Evolutionary conservation across 73 alveolate genomes (phyloP).

Genomic region (Breviolum minutum): DNA sequence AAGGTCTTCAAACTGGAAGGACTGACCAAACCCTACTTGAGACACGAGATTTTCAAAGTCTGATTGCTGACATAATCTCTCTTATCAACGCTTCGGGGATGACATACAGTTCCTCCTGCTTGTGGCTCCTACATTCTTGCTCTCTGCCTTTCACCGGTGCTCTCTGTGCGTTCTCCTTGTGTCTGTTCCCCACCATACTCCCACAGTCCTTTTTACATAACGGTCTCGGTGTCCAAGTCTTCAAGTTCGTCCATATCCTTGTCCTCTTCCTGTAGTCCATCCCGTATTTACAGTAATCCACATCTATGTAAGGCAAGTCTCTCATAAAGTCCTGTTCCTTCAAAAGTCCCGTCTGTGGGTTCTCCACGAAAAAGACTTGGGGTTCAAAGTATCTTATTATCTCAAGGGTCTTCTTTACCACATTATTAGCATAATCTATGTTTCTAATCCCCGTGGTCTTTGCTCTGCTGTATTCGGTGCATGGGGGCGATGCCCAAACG

Average conservation of each 20-base stretch:
- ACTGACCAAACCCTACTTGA: no score
- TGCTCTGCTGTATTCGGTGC: not conserved
- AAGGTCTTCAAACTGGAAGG: no score
- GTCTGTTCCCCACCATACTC: not conserved
- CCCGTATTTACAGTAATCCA: not conserved
- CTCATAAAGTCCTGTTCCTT: slow-evolving; percentile 3
- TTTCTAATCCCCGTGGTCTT: not conserved
- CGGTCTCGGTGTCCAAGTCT: slow-evolving; percentile 18
- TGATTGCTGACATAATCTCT: not conserved
- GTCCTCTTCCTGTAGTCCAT: not conserved
- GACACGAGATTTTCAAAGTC: no score
- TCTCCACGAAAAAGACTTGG: not conserved
- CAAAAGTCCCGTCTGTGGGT: slow-evolving; percentile 41
- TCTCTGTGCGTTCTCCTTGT: not conserved
- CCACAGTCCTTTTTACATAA: not conserved
- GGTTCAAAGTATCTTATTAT: slow-evolving; percentile 3
- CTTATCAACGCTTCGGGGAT: not conserved
- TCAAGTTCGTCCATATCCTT: not conserved
- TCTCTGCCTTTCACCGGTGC: not conserved
- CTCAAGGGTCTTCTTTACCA: not conserved
- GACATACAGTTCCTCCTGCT: not conserved
- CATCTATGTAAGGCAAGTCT: not conserved
- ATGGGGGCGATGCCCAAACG: not conserved
- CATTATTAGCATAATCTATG: not conserved
- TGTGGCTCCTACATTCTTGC: not conserved